phyloP scores from a whole-genome alignment of 208 protist species.

The Leptomonas seymouri region DNA sequence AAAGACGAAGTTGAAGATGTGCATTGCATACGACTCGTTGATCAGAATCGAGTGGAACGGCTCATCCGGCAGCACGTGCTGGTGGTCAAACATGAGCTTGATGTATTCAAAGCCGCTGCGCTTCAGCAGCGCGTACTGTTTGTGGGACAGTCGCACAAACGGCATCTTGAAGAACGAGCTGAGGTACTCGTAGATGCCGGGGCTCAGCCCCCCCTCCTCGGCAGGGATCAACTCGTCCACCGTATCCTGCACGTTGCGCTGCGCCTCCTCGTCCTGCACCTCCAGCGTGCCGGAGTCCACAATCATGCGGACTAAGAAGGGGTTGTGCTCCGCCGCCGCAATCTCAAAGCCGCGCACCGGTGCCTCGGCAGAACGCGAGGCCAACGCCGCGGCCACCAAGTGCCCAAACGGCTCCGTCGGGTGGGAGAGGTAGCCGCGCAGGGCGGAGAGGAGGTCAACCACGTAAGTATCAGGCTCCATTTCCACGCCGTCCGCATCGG shows the following conservation, averaged over 20 bases:
- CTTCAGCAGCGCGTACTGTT: conserved; percentile 64
- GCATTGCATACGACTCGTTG: conserved; percentile 46
- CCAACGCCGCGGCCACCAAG: conserved; percentile 79
- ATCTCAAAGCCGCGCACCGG: conserved; percentile 75
- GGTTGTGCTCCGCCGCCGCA: conserved; percentile 56
- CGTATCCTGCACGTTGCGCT: conserved; percentile 61
- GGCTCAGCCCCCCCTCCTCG: conserved; percentile 39
- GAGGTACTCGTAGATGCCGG: conserved; percentile 72
- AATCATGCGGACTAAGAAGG: conserved; percentile 75
- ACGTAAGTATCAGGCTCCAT: conserved; percentile 44
- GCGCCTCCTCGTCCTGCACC: conserved; percentile 48
- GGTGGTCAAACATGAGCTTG: conserved; percentile 61
- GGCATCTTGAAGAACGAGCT: conserved; percentile 56
- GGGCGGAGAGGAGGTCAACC: conserved; percentile 69
- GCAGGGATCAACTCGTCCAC: conserved; percentile 56
- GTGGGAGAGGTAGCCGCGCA: conserved; percentile 65
- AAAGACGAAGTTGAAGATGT: conserved; percentile 43
- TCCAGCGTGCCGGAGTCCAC: conserved; percentile 56
- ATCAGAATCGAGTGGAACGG: conserved; percentile 43
- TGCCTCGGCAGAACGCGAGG: conserved; percentile 46
- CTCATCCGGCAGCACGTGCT: conserved; percentile 62
- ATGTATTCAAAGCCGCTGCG: conserved; percentile 85
- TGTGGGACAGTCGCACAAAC: conserved; percentile 61
- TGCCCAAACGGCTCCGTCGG: conserved; percentile 76
- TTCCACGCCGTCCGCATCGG: conserved; percentile 28